Percentiles rank a stretch among this genome's conserved stretches.
Evolutionary conservation across 2,329 filamentous ascomycete species (phyloP).

Genomic region (Ustilaginoidea virens): DNA sequence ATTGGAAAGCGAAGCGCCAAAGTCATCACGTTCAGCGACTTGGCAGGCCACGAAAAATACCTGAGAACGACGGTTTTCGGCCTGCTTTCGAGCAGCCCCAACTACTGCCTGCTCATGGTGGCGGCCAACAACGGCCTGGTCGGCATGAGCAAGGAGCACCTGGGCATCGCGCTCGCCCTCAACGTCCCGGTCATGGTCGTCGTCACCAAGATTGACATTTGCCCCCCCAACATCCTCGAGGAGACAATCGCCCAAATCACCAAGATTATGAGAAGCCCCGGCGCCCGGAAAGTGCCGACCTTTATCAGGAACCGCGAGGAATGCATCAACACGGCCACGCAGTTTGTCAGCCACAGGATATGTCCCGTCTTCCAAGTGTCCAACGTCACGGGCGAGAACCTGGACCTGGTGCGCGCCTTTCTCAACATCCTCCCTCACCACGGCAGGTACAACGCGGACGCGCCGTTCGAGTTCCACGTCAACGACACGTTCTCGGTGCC

Average conservation of each 20-base stretch:
- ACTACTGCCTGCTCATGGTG: slow-evolving; percentile 97
- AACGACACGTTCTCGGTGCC: slow-evolving; percentile 98
- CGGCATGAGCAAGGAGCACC: slow-evolving; percentile 96
- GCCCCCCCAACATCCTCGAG: slow-evolving; percentile 85
- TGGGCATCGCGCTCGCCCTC: slow-evolving; percentile 83
- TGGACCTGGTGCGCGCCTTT: slow-evolving; percentile 84
- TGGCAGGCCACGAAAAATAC: slow-evolving; percentile 92
- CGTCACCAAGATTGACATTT: slow-evolving; percentile 97
- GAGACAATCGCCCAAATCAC: slow-evolving; percentile 86
- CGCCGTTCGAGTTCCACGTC: slow-evolving; percentile 84
- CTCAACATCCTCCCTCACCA: slow-evolving; percentile 91
- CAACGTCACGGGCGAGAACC: slow-evolving; percentile 85
- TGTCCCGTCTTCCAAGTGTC: slow-evolving; percentile 97
- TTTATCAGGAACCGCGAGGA: slow-evolving; percentile 88
- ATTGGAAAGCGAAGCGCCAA: slow-evolving; percentile 91
- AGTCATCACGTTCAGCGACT: slow-evolving; percentile 89
- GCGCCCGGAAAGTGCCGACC: slow-evolving; percentile 86
- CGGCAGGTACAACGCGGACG: slow-evolving; percentile 76
- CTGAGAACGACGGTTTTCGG: slow-evolving; percentile 93
- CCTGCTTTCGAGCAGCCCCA: slow-evolving; percentile 82
- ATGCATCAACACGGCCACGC: slow-evolving; percentile 86
- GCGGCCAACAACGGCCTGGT: slow-evolving; percentile 94
- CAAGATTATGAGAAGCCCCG: slow-evolving; percentile 85
- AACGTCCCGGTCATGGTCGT: slow-evolving; percentile 98
- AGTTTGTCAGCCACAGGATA: slow-evolving; percentile 89